These are phyloP conservation scores for Dipteronia sinensis DNA, from an alignment of 345 rosid genomes.

Conservation along the genomic window DNA sequence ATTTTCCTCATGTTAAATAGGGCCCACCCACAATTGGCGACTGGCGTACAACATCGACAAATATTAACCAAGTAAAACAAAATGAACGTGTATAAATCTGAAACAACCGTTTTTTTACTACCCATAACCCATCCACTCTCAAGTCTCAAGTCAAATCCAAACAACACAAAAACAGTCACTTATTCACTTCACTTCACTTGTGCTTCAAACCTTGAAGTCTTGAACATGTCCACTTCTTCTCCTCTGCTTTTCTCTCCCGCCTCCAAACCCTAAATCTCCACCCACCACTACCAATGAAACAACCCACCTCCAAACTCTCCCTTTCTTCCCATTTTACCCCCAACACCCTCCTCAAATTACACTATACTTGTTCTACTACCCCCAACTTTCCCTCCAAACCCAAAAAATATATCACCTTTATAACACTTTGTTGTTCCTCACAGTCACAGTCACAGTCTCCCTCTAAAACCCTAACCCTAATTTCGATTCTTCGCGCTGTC, in stretches of 20 bases:
- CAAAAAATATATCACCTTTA: slow-evolving; percentile 27
- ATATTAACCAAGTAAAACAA: background rate
- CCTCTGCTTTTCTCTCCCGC: slow-evolving; percentile 26
- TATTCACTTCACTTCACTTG: background rate
- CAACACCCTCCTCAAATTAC: slow-evolving; percentile 31
- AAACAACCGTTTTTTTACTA: slow-evolving; percentile 29
- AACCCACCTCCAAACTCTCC: slow-evolving; percentile 33
- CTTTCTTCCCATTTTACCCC: slow-evolving; percentile 40
- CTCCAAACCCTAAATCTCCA: slow-evolving; percentile 31
- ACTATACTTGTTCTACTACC: background rate
- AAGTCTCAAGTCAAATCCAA: background rate
- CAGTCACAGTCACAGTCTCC: slow-evolving; percentile 14
- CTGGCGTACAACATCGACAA: no score
- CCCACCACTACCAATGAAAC: slow-evolving; percentile 40
- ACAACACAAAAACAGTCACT: no score
- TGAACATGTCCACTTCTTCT: slow-evolving; percentile 22
- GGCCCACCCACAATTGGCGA: no score
- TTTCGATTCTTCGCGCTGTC: slow-evolving; percentile 62
- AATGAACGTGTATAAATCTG: slow-evolving; percentile 39
- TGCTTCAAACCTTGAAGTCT: background rate
- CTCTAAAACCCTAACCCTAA: slow-evolving; percentile 31
- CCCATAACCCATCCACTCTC: background rate
- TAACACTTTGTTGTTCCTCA: slow-evolving; percentile 32
- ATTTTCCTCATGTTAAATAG: no score
- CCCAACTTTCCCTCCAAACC: slow-evolving; percentile 37